Percentiles rank a stretch among this genome's conserved stretches.
phyloP scores from a whole-genome alignment of 208 protist genomes.

The Porcisia deanei region DNA sequence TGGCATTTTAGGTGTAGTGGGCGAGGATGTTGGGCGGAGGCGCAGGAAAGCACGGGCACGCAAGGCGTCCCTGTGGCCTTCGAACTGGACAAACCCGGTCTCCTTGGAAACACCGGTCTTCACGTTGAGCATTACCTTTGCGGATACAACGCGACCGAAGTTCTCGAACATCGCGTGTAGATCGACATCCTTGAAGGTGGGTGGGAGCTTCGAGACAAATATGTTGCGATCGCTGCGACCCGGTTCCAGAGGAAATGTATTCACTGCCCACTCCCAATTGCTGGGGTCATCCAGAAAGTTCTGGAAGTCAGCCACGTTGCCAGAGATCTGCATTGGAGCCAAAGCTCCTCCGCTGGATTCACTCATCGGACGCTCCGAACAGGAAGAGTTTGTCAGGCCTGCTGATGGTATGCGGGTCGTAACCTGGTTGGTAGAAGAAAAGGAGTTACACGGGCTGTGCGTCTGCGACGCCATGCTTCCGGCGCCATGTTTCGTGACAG shows the following conservation, averaged over 20 bases:
- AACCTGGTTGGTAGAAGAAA: slow-evolving; percentile 1
- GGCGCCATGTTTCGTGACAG: neutral
- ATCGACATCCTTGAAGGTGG: slow-evolving; percentile 32
- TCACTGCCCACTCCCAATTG: slow-evolving; percentile 29
- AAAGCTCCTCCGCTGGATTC: slow-evolving; percentile 3
- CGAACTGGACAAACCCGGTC: slow-evolving; percentile 53
- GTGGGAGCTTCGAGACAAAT: slow-evolving; percentile 45
- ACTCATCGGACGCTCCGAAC: slow-evolving; percentile 17
- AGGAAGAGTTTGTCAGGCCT: slow-evolving; percentile 12
- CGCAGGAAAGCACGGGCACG: slow-evolving; percentile 18
- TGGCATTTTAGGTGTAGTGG: slow-evolving; percentile 23
- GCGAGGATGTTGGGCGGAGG: slow-evolving; percentile 2
- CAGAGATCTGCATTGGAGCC: slow-evolving; percentile 11
- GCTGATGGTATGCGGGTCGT: neutral
- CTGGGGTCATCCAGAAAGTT: slow-evolving; percentile 15
- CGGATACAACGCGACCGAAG: slow-evolving; percentile 40
- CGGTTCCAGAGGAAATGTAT: slow-evolving; percentile 13
- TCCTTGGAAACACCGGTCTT: slow-evolving; percentile 46
- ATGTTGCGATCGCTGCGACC: slow-evolving; percentile 47
- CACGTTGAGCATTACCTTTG: slow-evolving; percentile 58
- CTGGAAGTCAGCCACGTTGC: slow-evolving; percentile 21
- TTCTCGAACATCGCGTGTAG: slow-evolving; percentile 33
- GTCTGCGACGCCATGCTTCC: neutral
- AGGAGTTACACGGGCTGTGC: slow-evolving; percentile 6
- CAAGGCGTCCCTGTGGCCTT: slow-evolving; percentile 8